Conservation (phyloP, 176 grass and related monocot genomes). For the Elymus sibiricus region DNA sequence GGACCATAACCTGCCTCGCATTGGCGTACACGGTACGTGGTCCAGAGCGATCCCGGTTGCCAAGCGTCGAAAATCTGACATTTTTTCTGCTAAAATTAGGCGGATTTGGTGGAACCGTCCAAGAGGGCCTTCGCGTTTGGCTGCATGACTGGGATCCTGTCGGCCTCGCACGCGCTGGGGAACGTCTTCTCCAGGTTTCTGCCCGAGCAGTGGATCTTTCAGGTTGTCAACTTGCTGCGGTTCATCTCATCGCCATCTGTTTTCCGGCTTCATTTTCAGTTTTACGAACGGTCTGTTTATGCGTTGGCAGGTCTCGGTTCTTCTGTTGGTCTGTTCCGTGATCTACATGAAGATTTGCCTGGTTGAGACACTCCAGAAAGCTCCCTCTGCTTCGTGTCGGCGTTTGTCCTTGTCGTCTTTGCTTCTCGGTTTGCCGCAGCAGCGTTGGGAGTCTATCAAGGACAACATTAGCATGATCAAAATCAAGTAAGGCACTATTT, state of each 20-base stretch:
- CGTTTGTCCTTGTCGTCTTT: slow-evolving; percentile 37
- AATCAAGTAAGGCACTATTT: slow-evolving; percentile 32
- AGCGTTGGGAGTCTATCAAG: slow-evolving; percentile 65
- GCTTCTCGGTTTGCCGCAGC: slow-evolving; percentile 32
- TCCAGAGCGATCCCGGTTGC: background rate
- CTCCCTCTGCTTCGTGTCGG: slow-evolving; percentile 22
- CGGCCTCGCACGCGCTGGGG: slow-evolving; percentile 65
- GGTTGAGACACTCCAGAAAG: slow-evolving; percentile 53
- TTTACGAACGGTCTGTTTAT: background rate
- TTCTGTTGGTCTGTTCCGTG: slow-evolving; percentile 47
- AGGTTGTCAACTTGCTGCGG: slow-evolving; percentile 35
- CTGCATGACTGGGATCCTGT: slow-evolving; percentile 68
- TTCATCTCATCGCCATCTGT: background rate
- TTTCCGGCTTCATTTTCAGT: background rate
- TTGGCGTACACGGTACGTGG: slow-evolving; percentile 61
- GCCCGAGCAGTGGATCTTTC: slow-evolving; percentile 72
- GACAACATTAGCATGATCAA: slow-evolving; percentile 47
- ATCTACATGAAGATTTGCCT: slow-evolving; percentile 86
- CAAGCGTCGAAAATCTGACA: background rate
- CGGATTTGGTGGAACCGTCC: slow-evolving; percentile 53
- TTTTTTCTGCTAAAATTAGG: slow-evolving; percentile 40
- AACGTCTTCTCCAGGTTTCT: slow-evolving; percentile 65
- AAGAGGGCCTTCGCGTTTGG: slow-evolving; percentile 70
- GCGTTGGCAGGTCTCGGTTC: slow-evolving; percentile 56
- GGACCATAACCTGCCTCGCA: slow-evolving; percentile 72